Percentiles rank a stretch among this genome's conserved stretches.
These are phyloP conservation scores for Phytophthora capsici DNA, from an alignment of 352 stramenopile genomes.

Conservation along the genomic window DNA sequence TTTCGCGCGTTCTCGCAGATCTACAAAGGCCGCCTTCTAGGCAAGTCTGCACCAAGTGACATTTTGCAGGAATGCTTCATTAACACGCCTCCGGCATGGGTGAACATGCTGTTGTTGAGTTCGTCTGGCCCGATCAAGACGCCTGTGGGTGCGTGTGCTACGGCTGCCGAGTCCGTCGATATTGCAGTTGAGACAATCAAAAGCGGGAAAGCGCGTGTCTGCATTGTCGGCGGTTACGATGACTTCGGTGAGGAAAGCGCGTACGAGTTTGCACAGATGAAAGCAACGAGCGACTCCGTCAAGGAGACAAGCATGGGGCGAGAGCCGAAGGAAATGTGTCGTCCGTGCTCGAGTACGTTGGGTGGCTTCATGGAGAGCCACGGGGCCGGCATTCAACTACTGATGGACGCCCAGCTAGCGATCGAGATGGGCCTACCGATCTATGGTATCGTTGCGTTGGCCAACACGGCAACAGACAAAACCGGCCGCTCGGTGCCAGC, in stretches of 20 bases:
- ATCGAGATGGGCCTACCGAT: constrained; percentile 90
- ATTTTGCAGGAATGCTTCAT: constrained; percentile 88
- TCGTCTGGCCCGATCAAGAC: constrained; percentile 92
- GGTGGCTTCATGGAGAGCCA: constrained; percentile 92
- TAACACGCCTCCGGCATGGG: constrained; percentile 88
- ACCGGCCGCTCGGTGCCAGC: constrained; percentile 84
- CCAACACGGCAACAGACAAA: constrained; percentile 90
- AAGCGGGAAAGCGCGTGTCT: constrained; percentile 84
- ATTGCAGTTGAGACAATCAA: constrained; percentile 91
- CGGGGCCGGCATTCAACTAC: constrained; percentile 86
- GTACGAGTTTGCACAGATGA: constrained; percentile 92
- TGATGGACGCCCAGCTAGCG: constrained; percentile 90
- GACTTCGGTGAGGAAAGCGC: constrained; percentile 88
- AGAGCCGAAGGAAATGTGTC: constrained; percentile 83
- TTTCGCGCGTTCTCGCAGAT: constrained; percentile 81
- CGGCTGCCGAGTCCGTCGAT: constrained; percentile 86
- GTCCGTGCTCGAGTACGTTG: constrained; percentile 77
- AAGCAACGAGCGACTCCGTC: constrained; percentile 85
- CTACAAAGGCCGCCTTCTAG: constrained; percentile 69
- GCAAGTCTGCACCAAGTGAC: constrained; percentile 80
- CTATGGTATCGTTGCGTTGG: constrained; percentile 83
- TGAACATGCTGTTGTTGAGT: constrained; percentile 90
- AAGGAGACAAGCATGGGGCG: constrained; percentile 84
- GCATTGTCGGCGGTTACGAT: constrained; percentile 89
- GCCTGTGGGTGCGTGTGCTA: constrained; percentile 85